Conservation (phyloP, 1,284 basidiomycete species). For the Tylopilus sp. region DNA sequence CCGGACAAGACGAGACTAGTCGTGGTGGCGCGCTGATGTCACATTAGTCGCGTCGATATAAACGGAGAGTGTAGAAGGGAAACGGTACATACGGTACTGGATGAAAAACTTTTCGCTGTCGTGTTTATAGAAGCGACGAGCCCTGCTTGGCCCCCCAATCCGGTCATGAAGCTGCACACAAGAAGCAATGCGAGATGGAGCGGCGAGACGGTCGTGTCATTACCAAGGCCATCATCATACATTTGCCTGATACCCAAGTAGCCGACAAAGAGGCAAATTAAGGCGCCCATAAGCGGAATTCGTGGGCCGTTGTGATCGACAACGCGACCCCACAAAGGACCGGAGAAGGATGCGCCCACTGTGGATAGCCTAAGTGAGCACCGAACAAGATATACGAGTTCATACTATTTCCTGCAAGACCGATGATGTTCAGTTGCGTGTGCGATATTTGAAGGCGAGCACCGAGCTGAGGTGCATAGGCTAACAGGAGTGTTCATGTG, state of each 20-base stretch:
- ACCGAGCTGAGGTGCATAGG: constrained; percentile 78
- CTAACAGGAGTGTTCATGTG: constrained; percentile 35
- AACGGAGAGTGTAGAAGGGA: neutral
- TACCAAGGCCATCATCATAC: constrained; percentile 48
- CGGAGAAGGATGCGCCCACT: constrained; percentile 60
- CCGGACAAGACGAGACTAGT: constrained; percentile 75
- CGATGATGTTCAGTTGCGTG: constrained; percentile 73
- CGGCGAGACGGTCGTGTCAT: constrained; percentile 16
- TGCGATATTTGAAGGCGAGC: constrained; percentile 66
- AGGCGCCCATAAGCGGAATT: constrained; percentile 46
- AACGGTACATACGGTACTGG: constrained; percentile 40
- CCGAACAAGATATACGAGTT: constrained; percentile 7
- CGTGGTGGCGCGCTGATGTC: constrained; percentile 61
- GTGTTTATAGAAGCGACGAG: constrained; percentile 55
- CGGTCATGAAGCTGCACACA: constrained; percentile 54
- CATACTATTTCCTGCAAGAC: constrained; percentile 61
- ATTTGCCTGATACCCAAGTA: constrained; percentile 65
- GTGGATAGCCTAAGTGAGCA: constrained; percentile 3
- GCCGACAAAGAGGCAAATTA: constrained; percentile 53
- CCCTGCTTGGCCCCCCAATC: constrained; percentile 60
- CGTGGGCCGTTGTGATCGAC: constrained; percentile 63
- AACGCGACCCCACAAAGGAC: constrained; percentile 68
- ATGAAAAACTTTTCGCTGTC: constrained; percentile 64
- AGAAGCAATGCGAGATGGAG: constrained; percentile 43
- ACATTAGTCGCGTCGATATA: neutral